Evolutionary conservation across 179 eudicot genomes (phyloP), one percentile per base, ranked within the genome.

Genomic region (Amaranthus tricolor): DNA sequence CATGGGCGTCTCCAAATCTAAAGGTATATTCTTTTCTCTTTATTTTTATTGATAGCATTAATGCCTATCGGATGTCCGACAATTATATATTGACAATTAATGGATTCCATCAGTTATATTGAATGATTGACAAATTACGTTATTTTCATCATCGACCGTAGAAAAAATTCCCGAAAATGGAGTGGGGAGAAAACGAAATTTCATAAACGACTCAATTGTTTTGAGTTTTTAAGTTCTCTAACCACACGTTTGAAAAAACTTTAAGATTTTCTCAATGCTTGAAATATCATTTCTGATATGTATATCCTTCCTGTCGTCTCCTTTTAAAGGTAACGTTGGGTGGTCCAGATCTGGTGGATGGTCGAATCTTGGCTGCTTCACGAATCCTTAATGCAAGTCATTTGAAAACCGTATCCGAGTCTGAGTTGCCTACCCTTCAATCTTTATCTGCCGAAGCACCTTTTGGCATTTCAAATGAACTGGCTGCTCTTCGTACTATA

Each of bases 321-420:
- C 12, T 48, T 31, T 45, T 65, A 72, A 76, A 92, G 98, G 93
- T 94, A 74, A 92, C 87, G 55, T 19, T 94, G 63, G 98, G 98
- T 55, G 97, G 98, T 75, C 84, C 88, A 6, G 89, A 90, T 56
- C 45, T 88, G 68, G 88, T 90, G 13, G 97, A 94, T 31, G 96
- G 89, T 58, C 89, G 96, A 14, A 83, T 94, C 54, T 81, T 94
- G 84, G 98, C 92, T 77, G 96, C 97, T 66, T 78, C 90, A 64
- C 83, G 97, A 82, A 87, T 86, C 47, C 84, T 92, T 75, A 89
- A 89, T 44, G 82, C 86, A 24, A 64, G 58, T 56, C 91, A 94
- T 47, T 57, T 44, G 58, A 87, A 86, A 69, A 66, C 51, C 21
- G 96, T 84, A 17, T 82, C 79, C 51, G 84, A 85, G 74, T 81